Base-by-base conservation (phyloP, 805 yeast genomes). In the Hanseniaspora jakobsenii region DNA sequence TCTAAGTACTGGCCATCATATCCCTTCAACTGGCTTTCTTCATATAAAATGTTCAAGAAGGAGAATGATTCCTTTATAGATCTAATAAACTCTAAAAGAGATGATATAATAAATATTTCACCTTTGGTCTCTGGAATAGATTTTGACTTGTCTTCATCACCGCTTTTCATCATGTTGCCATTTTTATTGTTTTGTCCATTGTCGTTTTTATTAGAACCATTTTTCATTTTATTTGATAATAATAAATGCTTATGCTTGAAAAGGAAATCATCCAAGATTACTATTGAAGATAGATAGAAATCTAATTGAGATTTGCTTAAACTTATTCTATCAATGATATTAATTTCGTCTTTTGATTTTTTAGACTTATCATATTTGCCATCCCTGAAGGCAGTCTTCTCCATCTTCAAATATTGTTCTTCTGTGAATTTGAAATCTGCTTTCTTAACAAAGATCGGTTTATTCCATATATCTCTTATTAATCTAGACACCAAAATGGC, bases 41-140 rank as follows among this genome's bases (percentile, higher is more conserved):
- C 93, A 49, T 78, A 69, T 47, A 91, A 66, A 7, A 89, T 81
- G 62, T 81, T 73, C 50, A 91, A 66, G 58, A 91, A 91, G 2
- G 96, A 85, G 26, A 89, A 66, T 0, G 94, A 94, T 62, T 91
- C 97, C 53, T 84, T 83, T 61, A 85, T 76, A 6, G 84, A 77
- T 44, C 73, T 75, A 46, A 87, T 70, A 8, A 87, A 72, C 54
- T 81, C 78, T 36, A 83, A 67, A 30, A 91, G 64, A 0, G 95
- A 77, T 22, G 78, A 77, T 51, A 89, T 73, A 6, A 94, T 95
- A 54, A 85, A 77, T 54, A 84, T 86, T 58, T 91, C 98, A 1
- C 95, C 94, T 61, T 91, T 87, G 45, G 75, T 66, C 28, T 41
- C 45, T 14, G 45, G 38, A 10, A 41, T 4, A 6, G 28, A 34